Conservation (phyloP, 2,329 filamentous ascomycete species). For the Trichoderma polysporum region DNA sequence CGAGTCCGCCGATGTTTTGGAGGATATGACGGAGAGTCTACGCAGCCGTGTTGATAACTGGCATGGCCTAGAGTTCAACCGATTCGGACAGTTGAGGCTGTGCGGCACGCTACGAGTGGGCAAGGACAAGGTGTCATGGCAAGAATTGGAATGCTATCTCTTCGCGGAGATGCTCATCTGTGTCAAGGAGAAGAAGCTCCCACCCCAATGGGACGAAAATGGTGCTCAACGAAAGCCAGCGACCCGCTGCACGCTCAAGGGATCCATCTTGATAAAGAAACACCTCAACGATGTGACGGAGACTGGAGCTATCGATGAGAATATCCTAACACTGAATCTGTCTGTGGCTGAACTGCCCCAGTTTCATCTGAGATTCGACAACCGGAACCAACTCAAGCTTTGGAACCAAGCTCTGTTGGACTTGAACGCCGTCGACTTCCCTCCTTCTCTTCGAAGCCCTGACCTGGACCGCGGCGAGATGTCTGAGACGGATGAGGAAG, state of each 20-base stretch:
- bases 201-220: slow-evolving; percentile 60
- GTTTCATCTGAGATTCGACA: slow-evolving; percentile 89
- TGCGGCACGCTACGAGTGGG: slow-evolving; percentile 90
- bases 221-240: slow-evolving; percentile 57
- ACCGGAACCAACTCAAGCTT: slow-evolving; percentile 77
- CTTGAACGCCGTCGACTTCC: slow-evolving; percentile 67
- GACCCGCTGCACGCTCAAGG: slow-evolving; percentile 85
- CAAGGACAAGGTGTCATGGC: slow-evolving; percentile 95
- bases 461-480: slow-evolving; percentile 76
- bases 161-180: slow-evolving; percentile 99
- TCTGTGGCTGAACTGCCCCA: slow-evolving; percentile 90
- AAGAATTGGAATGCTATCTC: slow-evolving; percentile 94
- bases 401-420: slow-evolving; percentile 89
- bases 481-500: slow-evolving; percentile 82
- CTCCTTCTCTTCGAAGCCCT: slow-evolving; percentile 62
- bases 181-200: slow-evolving; percentile 90
- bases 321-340: slow-evolving; percentile 82
- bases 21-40: slow-evolving; percentile 83
- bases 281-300: slow-evolving; percentile 88
- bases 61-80: slow-evolving; percentile 91
- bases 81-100: slow-evolving; percentile 87
- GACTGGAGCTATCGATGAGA: slow-evolving; percentile 68
- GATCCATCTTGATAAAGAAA: slow-evolving; percentile 97
- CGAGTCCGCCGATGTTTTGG: slow-evolving; percentile 72
- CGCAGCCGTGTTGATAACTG: slow-evolving; percentile 93